Conservation (phyloP, 371 early-diverging fungal genomes). For the Rozella allomycis region DNA sequence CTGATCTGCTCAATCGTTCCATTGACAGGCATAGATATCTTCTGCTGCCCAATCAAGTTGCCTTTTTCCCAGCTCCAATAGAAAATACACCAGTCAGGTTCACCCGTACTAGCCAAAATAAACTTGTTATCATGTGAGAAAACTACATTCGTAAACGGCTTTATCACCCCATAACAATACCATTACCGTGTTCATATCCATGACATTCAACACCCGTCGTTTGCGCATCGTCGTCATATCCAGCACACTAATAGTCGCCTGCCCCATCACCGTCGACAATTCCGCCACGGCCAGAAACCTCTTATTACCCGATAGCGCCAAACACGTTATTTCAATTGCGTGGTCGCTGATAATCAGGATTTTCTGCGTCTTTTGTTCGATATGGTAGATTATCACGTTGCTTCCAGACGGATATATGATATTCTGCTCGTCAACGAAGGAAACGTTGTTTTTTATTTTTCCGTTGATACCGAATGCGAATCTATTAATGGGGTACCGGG, state of each 20-base stretch:
- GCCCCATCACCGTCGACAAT: too few species aligned
- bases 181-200: too few species aligned
- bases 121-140: conserved; percentile 23
- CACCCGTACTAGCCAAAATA: too few species aligned
- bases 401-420: conserved; percentile 24
- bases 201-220: too few species aligned
- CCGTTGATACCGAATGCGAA: too few species aligned
- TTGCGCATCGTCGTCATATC: too few species aligned
- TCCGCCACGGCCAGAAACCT: conserved; percentile 26
- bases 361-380: conserved; percentile 18
- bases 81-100: too few species aligned
- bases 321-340: conserved; percentile 15
- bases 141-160: conserved; percentile 6
- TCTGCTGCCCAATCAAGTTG: conserved; percentile 3
- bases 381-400: conserved; percentile 22
- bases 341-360: conserved; percentile 22
- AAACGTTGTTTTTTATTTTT: too few species aligned
- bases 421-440: too few species aligned
- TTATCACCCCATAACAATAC: too few species aligned
- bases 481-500: too few species aligned
- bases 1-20: conserved; percentile 4
- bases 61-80: conserved; percentile 31
- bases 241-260: too few species aligned
- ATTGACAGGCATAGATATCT: background rate
- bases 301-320: conserved; percentile 16